Base-by-base conservation (phyloP, 208 protist species). In the Ichthyophonus hoferi region DNA sequence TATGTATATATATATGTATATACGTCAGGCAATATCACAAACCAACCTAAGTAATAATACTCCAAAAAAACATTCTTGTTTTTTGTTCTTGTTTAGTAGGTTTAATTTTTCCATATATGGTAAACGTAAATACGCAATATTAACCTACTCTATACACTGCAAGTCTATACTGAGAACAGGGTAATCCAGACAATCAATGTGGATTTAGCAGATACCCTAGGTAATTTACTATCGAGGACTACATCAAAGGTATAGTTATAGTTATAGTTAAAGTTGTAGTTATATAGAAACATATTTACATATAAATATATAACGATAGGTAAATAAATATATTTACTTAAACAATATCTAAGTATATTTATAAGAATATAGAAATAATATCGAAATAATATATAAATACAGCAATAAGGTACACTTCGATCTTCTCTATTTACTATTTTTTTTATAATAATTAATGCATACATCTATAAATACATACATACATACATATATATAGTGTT, bases 131-230 rank as follows among this genome's bases (percentile, higher is more conserved):
- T 67, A n/a, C 31, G 50, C 50, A 76, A 14, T 76, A 76, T 76
- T n/a, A 33, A 76, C 31, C 14, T 76, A 76, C 31, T 0, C 31
- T 76, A 76, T 31, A 76, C 50, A 33, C 14, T 76, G 31, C 3
- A 40, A 37, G 97, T 98, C 92, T 99, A 97, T 93, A 97, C 95
- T 34, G 95, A 98, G 83, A 91, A 92, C 58, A 94, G 95, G 84
- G 95, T 98, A 90, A 89, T 94, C 31, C 91, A 93, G 1, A 94
- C 94, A 50, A 92, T 98, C 50, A 98, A 97, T 92, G 90, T 92
- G 0, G 96, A 98, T 88, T 94, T 98, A 33, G 96, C 96, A 2
- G 96, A 98, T 91, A 97, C 95, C 1, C 93, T 97, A 31, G 97
- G 97, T 84, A 98, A 98, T 92, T 94, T 98, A 2, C 93, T 96